Evolutionary conservation across 495 filamentous ascomycete genomes (phyloP), one percentile per base, ranked within the genome.

Genomic region (Aspergillus sparsus): DNA sequence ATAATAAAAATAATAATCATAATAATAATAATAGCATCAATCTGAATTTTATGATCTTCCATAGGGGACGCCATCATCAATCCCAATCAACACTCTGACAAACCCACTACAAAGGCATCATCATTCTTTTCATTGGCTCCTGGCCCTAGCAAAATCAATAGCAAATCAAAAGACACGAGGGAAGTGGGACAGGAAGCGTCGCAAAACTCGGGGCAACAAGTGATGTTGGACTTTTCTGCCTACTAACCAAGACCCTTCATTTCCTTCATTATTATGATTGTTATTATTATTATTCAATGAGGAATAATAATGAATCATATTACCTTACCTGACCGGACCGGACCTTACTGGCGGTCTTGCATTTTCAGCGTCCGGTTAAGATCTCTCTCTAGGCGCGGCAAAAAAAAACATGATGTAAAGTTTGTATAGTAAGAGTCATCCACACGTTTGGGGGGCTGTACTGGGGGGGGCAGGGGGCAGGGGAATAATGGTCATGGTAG

Each of bases 101-200:
- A 18, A 12, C 11, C 1, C n/a, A 51, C 32, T 31, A 54, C 33
- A 41, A 16, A 41, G 45, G 39, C 58, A 60, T 46, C 41, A 44
- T 55, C 33, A 35, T 61, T 49, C 51, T 18, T 6, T 27, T 37
- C 32, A 55, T 61, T 61, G 51, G 58, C 42, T 46, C 16, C 39
- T 21, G 41, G 15, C 15, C 13, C 10, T 51, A 33, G 9, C 50
- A 12, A n/a, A 53, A 34, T 9, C n/a, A 53, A 51, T 34, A 39
- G 32, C 34, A 37, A 53, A 35, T 37, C 10, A 42, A 4, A 42
- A 33, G 21, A 27, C 21, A 27, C 1, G 21, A 27, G 50, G 52
- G 16, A 42, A 27, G 55, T 50, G n/a, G 55, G 41, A 58, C 45
- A 50, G 37, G 55, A 21, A 34, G 45, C 44, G 45, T 27, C 21